phyloP scores from a whole-genome alignment of 805 yeast genomes.

The Myxozyma mucilagina region DNA sequence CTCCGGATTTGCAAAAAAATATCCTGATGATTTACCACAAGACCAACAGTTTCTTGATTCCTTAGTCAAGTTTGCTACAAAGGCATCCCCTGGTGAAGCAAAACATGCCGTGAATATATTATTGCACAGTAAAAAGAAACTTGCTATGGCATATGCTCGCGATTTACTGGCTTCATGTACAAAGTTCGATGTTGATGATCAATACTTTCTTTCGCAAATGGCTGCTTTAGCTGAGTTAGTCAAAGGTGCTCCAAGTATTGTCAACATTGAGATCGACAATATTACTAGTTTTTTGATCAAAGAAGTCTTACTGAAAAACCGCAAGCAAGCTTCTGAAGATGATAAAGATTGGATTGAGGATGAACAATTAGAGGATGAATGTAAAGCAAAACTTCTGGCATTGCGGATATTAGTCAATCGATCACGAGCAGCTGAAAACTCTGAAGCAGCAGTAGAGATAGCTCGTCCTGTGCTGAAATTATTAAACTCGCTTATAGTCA shows the following conservation, averaged over 20 bases:
- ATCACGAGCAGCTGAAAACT: slow-evolving; percentile 45
- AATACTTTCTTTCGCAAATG: slow-evolving; percentile 55
- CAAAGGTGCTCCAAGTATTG: slow-evolving; percentile 48
- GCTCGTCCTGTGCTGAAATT: slow-evolving; percentile 68
- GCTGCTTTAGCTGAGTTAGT: slow-evolving; percentile 62
- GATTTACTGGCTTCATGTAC: slow-evolving; percentile 50
- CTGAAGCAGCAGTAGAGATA: slow-evolving; percentile 46
- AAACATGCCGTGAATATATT: slow-evolving; percentile 63
- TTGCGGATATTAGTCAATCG: slow-evolving; percentile 62
- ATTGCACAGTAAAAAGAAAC: slow-evolving; percentile 49
- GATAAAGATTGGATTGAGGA: slow-evolving; percentile 53
- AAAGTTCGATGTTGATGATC: slow-evolving; percentile 46
- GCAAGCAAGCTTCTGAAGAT: slow-evolving; percentile 34
- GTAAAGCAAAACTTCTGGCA: slow-evolving; percentile 54
- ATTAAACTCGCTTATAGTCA: slow-evolving; percentile 63
- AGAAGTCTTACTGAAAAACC: slow-evolving; percentile 59
- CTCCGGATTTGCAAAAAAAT: slow-evolving; percentile 56
- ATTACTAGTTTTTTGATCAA: slow-evolving; percentile 62
- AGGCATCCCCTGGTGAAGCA: slow-evolving; percentile 62
- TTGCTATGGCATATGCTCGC: slow-evolving; percentile 40
- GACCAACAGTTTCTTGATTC: slow-evolving; percentile 48
- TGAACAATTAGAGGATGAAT: slow-evolving; percentile 43
- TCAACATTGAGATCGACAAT: slow-evolving; percentile 57
- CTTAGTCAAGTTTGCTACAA: slow-evolving; percentile 49
- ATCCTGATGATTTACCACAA: slow-evolving; percentile 51